A percentile compares a stretch with the other conserved stretches of the same genome.
phyloP scores from a whole-genome alignment of 148 eudicot genomes.

The Rhododendron kiyosumense region DNA sequence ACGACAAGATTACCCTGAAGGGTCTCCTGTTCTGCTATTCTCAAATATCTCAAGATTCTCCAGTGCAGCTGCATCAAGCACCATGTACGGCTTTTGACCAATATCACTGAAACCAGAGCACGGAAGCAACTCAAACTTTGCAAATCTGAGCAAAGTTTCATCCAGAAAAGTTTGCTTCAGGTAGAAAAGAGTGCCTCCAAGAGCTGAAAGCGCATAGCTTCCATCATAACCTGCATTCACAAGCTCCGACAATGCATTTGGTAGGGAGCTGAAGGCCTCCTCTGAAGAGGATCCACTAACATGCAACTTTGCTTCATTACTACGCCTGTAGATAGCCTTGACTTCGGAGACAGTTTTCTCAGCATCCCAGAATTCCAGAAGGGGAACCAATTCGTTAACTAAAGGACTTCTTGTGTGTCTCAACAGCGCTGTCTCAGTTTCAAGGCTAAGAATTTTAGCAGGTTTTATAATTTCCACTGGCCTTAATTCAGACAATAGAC shows the following conservation, averaged over 20 bases:
- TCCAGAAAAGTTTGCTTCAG: conserved; percentile 88
- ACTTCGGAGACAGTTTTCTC: conserved; percentile 71
- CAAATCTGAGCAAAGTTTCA: conserved; percentile 81
- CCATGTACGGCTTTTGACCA: conserved; percentile 70
- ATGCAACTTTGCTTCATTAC: conserved; percentile 18
- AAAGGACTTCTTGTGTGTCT: conserved; percentile 86
- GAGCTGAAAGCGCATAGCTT: conserved; percentile 79
- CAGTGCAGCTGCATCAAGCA: conserved; percentile 86
- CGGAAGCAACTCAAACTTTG: conserved; percentile 81
- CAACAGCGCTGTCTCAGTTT: conserved; percentile 71
- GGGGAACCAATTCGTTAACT: conserved; percentile 72
- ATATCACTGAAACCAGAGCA: conserved; percentile 54
- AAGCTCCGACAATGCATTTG: conserved; percentile 54
- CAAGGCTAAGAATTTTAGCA: conserved; percentile 63
- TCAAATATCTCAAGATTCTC: conserved; percentile 97
- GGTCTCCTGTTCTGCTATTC: conserved; percentile 73
- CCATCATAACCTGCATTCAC: conserved; percentile 48
- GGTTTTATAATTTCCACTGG: conserved; percentile 96
- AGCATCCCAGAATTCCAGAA: conserved; percentile 86
- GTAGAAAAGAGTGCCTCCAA: conserved; percentile 87
- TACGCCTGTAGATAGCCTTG: conserved; percentile 45
- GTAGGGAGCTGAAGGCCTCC: conserved; percentile 42
- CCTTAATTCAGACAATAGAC: conserved; percentile 75
- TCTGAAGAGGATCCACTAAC: conserved; percentile 14
- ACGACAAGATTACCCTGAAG: conserved; percentile 61